Evolutionary conservation across 805 yeast genomes (phyloP).

Genomic region (Pichia heedii): DNA sequence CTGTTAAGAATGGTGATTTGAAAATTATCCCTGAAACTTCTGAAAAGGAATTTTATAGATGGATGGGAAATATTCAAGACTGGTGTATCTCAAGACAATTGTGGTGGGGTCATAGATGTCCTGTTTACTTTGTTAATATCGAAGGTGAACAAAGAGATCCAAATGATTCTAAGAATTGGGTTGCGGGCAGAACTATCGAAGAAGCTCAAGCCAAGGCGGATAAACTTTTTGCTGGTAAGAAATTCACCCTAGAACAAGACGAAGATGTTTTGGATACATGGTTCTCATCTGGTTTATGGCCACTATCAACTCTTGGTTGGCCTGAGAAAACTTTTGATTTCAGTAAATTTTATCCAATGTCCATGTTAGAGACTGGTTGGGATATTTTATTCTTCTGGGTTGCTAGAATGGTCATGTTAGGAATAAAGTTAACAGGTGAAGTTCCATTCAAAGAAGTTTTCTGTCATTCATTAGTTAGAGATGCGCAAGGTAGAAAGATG

Average conservation of each 20-base stretch:
- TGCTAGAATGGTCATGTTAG: constrained; percentile 88
- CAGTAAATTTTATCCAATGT: constrained; percentile 77
- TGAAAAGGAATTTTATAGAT: constrained; percentile 86
- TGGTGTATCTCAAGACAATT: constrained; percentile 96
- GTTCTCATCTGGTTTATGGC: constrained; percentile 99
- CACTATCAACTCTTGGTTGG: constrained; percentile 95
- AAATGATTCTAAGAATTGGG: constrained; percentile 70
- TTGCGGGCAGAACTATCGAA: constrained; percentile 73
- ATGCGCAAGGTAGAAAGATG: constrained; percentile 99
- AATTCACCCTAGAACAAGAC: constrained; percentile 80
- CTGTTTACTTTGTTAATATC: constrained; percentile 78
- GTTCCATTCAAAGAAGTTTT: constrained; percentile 94
- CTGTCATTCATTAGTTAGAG: constrained; percentile 97
- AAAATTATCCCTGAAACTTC: constrained; percentile 81
- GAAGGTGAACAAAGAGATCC: constrained; percentile 64
- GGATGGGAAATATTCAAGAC: constrained; percentile 95
- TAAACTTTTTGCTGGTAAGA: constrained; percentile 58
- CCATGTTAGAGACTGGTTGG: constrained; percentile 98
- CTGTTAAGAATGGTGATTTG: constrained; percentile 73
- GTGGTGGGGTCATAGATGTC: constrained; percentile 98
- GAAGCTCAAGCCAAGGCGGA: constrained; percentile 84
- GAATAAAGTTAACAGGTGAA: constrained; percentile 80
- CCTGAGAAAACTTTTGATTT: constrained; percentile 70
- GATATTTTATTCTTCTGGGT: constrained; percentile 99
- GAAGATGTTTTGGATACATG: constrained; percentile 98